Conservation (phyloP, 2,329 filamentous ascomycete species). For the Aspergillus carbonarius region DNA sequence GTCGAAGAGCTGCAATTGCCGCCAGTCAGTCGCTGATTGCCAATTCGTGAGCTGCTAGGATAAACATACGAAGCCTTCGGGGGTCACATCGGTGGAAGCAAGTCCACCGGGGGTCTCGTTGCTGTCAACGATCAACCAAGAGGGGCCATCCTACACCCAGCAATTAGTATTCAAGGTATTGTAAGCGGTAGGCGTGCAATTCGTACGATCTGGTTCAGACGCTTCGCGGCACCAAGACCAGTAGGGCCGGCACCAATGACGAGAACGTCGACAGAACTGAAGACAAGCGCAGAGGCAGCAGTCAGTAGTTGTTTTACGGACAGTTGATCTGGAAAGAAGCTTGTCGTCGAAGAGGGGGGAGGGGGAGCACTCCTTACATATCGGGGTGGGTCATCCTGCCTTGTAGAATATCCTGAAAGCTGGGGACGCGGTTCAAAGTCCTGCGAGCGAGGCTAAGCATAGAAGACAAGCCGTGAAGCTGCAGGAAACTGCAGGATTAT, state of each 20-base stretch:
- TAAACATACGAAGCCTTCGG: constrained; percentile 89
- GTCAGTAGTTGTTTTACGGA: constrained; percentile 14
- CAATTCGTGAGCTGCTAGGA: not conserved
- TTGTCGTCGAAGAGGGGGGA: too few relatives aligned
- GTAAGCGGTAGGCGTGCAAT: not conserved
- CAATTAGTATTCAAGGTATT: constrained; percentile 12
- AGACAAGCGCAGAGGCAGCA: constrained; percentile 12
- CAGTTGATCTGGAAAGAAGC: constrained; percentile 3
- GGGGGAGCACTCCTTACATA: constrained; percentile 35
- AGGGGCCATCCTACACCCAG: constrained; percentile 73
- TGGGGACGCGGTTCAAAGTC: constrained; percentile 45
- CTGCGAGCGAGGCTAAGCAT: constrained; percentile 46
- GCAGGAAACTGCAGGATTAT: constrained; percentile 32
- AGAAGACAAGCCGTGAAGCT: constrained; percentile 30
- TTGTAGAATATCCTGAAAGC: constrained; percentile 48
- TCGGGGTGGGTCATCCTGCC: constrained; percentile 48
- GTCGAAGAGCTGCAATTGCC: constrained; percentile 76
- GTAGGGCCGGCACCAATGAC: constrained; percentile 98
- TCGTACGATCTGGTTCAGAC: constrained; percentile 87
- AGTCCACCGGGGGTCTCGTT: constrained; percentile 92
- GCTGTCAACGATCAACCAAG: constrained; percentile 94
- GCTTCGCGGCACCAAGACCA: constrained; percentile 95
- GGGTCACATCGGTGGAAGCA: constrained; percentile 90
- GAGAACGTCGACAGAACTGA: constrained; percentile 89
- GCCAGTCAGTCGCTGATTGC: constrained; percentile 13